Evolutionary conservation across 2,329 filamentous ascomycete species (phyloP).

Genomic region (Aspergillus amoenus): DNA sequence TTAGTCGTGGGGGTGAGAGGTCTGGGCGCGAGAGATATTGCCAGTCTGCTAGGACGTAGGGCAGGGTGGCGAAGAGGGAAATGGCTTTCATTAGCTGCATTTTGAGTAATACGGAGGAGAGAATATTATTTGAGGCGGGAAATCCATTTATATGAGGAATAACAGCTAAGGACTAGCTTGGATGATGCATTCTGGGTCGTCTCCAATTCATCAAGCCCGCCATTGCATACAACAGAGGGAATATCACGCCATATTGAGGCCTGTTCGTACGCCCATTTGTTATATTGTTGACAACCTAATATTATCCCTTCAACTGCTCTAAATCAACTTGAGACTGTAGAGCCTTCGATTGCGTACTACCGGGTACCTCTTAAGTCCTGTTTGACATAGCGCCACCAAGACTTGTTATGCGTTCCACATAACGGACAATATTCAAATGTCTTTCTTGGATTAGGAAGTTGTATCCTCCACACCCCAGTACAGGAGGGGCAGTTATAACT

Average conservation of each 20-base stretch:
- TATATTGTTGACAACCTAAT: neutral
- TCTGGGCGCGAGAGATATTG: slow-evolving; percentile 50
- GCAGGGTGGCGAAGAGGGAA: slow-evolving; percentile 1
- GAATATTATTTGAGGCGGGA: neutral
- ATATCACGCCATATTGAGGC: neutral
- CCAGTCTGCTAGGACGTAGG: slow-evolving; percentile 41
- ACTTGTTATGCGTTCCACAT: neutral
- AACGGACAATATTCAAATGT: neutral
- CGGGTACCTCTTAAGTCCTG: too few species aligned
- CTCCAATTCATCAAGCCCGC: neutral
- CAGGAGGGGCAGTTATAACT: slow-evolving; percentile 1
- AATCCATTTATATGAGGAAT: neutral
- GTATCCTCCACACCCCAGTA: neutral
- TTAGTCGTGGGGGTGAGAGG: slow-evolving; percentile 44
- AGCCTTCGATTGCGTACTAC: too few species aligned
- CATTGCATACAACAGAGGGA: neutral
- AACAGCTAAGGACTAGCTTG: neutral
- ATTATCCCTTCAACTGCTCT: too few species aligned
- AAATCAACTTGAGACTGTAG: too few species aligned
- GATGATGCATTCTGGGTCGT: neutral
- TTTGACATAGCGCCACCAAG: neutral
- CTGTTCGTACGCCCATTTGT: neutral
- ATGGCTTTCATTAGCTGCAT: neutral
- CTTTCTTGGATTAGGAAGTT: neutral
- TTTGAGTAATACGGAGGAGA: neutral